phyloP scores from a whole-genome alignment of 805 yeast species.

The Lachancea meyersii region DNA sequence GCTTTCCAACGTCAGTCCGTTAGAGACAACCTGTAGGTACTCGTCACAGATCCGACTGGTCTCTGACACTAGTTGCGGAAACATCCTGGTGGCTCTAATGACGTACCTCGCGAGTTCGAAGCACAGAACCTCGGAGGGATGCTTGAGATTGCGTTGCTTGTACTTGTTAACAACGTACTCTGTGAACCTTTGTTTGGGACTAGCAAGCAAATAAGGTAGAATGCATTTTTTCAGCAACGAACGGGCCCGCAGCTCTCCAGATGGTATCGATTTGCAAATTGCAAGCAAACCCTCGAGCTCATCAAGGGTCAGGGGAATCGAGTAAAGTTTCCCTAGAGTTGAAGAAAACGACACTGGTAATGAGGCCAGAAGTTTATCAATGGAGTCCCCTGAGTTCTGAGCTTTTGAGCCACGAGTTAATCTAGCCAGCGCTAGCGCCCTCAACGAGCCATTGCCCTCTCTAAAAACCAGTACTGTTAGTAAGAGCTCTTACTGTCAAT shows the following conservation, averaged over 20 bases:
- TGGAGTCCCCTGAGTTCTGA: constrained; percentile 3
- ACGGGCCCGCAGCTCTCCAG: constrained; percentile 35
- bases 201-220: constrained; percentile 42
- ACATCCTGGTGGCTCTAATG: constrained; percentile 22
- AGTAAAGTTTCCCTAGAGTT: constrained; percentile 22
- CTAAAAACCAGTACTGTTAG: constrained; percentile 4
- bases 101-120: constrained; percentile 31
- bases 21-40: constrained; percentile 21
- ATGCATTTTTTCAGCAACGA: constrained; percentile 38
- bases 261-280: constrained; percentile 37
- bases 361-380: constrained; percentile 20
- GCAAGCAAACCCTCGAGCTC: constrained; percentile 53
- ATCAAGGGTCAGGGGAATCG: constrained; percentile 42
- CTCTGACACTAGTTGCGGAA: constrained; percentile 23
- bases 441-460: constrained; percentile 4
- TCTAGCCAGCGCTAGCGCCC: constrained; percentile 7
- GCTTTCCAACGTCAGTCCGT: constrained; percentile 13
- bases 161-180: constrained; percentile 31
- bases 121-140: constrained; percentile 39
- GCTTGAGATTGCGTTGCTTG: constrained; percentile 29
- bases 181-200: constrained; percentile 46
- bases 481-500: neutral
- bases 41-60: constrained; percentile 19
- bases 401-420: neutral
- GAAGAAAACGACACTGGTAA: constrained; percentile 28